Evolutionary conservation across 1,139 yeast species (phyloP), one percentile per base, ranked within the genome.

Genomic region (Scheffersomyces quercinus): DNA sequence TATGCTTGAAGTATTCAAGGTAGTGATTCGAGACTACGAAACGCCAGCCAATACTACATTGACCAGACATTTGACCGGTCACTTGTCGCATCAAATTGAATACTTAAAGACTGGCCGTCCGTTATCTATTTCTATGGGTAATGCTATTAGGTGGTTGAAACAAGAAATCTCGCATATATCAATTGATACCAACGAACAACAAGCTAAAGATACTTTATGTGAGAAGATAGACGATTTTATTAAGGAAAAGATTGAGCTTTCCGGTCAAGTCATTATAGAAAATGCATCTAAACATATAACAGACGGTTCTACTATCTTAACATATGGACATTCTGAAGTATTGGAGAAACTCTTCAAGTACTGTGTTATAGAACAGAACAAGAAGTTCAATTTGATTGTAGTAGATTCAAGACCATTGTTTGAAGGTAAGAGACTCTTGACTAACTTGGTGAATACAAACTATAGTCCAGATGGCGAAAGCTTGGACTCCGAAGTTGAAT

Each of bases 401-500:
- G 95, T 91, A 38, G 99, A 95, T 64, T 87, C 97, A n/a, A 81
- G 96, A 56, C 99, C 99, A 4, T 72, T 93, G 44, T 93, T 89
- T 59, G 99, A 95, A 67, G 99, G 99, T 42, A 87, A 87, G 58
- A 81, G 75, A 49, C 70, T 90, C 56, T 86, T 93, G 9, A 74
- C 76, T 39, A 74, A 75, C 38, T 75, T 95, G 48, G 64, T 62
- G 11, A 55, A 57, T 33, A 78, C 88, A 3, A 53, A 54, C 39
- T 42, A 51, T 16, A 39, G 46, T 3, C 49, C 54, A 4, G 47
- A 45, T 15, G 65, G 71, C 11, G 85, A 84, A 15, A 57, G 55
- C 16, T 39, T 41, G 3, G 48, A 46, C 3, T 70, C 87, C 31
- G 81, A 81, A 48, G 80, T 83, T 35, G 82, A 85, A 40, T 52